These are phyloP conservation scores for Amesomyces nigricolor DNA, from an alignment of 2,329 filamentous ascomycete species.

Conservation along the genomic window DNA sequence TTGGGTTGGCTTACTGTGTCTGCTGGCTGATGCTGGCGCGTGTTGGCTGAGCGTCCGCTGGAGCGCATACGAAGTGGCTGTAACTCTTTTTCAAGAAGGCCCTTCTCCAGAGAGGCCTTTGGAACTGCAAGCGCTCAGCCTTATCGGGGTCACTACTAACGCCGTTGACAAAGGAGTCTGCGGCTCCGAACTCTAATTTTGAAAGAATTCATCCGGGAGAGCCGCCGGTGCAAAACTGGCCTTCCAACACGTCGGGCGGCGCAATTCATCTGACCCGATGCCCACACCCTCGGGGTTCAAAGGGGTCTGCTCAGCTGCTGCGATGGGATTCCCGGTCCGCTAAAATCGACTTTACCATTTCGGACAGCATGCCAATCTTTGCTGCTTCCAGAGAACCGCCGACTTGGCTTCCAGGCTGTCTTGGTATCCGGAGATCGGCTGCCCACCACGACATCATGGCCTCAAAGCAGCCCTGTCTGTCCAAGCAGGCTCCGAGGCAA, in stretches of 20 bases:
- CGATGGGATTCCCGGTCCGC: neutral
- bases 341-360: slow-evolving; percentile 9
- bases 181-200: neutral
- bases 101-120: too few species aligned
- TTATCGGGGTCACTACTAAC: neutral
- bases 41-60: too few species aligned
- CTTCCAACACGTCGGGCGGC: too few species aligned
- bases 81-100: neutral
- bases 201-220: neutral
- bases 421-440: slow-evolving; percentile 8
- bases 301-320: neutral
- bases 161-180: neutral
- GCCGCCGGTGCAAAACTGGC: neutral
- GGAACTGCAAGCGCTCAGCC: neutral
- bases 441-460: neutral
- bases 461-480: neutral
- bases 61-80: too few species aligned
- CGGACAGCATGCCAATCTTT: slow-evolving; percentile 16
- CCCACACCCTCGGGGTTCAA: neutral
- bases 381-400: slow-evolving; percentile 16
- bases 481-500: neutral
- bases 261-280: neutral
- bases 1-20: neutral
- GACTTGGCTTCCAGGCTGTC: slow-evolving; percentile 16
- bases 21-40: neutral